Evolutionary conservation across 805 yeast genomes (phyloP).

Genomic region (Blastobotrys peoriensis): DNA sequence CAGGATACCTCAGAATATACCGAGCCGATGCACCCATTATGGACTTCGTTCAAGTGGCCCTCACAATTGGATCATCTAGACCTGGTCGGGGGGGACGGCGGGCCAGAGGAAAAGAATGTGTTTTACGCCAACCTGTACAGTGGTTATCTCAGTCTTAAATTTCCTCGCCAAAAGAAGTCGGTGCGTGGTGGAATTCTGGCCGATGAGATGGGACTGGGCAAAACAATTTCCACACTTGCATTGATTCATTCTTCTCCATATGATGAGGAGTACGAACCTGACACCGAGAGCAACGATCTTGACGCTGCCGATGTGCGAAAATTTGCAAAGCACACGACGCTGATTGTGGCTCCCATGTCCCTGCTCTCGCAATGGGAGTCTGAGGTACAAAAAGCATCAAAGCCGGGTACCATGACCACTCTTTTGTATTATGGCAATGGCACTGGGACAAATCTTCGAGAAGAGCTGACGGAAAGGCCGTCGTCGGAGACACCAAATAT

Average conservation of each 20-base stretch:
- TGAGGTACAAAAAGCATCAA: constrained; percentile 56
- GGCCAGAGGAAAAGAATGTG: constrained; percentile 31
- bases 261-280: constrained; percentile 7
- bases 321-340: constrained; percentile 60
- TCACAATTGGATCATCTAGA: constrained; percentile 4
- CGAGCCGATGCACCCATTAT: constrained; percentile 71
- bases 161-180: constrained; percentile 56
- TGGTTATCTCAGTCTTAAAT: constrained; percentile 67
- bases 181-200: constrained; percentile 84
- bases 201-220: constrained; percentile 96
- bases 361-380: constrained; percentile 85
- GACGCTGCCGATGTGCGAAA: constrained; percentile 1
- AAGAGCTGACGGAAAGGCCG: constrained; percentile 27
- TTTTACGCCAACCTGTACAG: constrained; percentile 76
- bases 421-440: constrained; percentile 72
- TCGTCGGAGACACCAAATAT: constrained; percentile 50
- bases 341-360: constrained; percentile 86
- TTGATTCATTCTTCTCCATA: constrained; percentile 50
- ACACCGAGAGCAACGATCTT: constrained; percentile 1
- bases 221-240: constrained; percentile 78
- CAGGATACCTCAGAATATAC: constrained; percentile 22
- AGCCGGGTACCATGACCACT: constrained; percentile 20
- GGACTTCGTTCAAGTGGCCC: constrained; percentile 82
- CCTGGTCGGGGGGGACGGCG: constrained; percentile 26
- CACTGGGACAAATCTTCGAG: constrained; percentile 42